A percentile compares a stretch with the other conserved stretches of the same genome.
These are phyloP conservation scores for Athelia sp. DNA, from an alignment of 1,284 basidiomycete species.

Conservation along the genomic window DNA sequence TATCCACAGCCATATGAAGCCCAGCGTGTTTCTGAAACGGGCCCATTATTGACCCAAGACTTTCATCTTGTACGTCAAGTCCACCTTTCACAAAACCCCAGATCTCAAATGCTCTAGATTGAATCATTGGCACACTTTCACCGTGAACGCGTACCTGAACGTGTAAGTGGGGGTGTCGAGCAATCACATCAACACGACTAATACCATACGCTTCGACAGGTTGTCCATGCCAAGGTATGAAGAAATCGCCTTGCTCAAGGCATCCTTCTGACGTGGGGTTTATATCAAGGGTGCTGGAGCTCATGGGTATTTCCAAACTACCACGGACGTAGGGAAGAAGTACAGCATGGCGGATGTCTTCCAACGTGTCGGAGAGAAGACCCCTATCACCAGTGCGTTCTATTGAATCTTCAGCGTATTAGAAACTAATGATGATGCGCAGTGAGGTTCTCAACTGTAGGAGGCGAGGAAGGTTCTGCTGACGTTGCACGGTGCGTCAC, in stretches of 20 bases:
- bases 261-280: too few species aligned
- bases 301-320: constrained; percentile 89
- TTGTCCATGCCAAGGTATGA: constrained; percentile 69
- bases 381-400: constrained; percentile 39
- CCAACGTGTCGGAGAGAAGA: constrained; percentile 1
- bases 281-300: constrained; percentile 68
- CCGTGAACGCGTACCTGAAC: constrained; percentile 93
- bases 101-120: constrained; percentile 68
- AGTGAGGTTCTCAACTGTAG: constrained; percentile 54
- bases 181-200: neutral
- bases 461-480: constrained; percentile 82
- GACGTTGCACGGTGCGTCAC: constrained; percentile 71
- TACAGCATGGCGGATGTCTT: constrained; percentile 1
- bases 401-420: constrained; percentile 75
- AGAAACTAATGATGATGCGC: constrained; percentile 44
- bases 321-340: constrained; percentile 29
- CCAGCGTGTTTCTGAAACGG: constrained; percentile 70
- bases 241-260: too few species aligned
- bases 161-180: constrained; percentile 35
- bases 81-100: neutral
- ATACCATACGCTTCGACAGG: constrained; percentile 3
- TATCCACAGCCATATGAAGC: constrained; percentile 60
- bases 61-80: constrained; percentile 33
- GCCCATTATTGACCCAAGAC: constrained; percentile 83
- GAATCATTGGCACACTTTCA: constrained; percentile 90